Percentiles rank a stretch among this genome's conserved stretches.
Conservation (phyloP, 306 rosid species). For the Oxytropis ochrocephala region DNA sequence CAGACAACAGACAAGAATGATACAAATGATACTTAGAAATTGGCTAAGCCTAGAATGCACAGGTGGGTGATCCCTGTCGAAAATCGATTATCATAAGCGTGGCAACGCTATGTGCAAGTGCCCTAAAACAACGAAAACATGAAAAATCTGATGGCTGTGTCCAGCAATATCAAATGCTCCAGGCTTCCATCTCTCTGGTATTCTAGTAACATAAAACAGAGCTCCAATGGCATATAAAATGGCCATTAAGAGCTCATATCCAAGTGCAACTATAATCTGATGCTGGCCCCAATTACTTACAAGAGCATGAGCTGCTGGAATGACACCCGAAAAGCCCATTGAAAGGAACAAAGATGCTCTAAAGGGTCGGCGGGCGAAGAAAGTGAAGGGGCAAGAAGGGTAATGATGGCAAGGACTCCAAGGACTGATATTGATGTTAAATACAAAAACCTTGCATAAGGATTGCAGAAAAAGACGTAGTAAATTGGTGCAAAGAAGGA, state of each 20-base stretch:
- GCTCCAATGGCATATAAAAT: conserved; percentile 64
- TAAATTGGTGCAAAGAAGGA: conserved; percentile 87
- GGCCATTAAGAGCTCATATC: conserved; percentile 72
- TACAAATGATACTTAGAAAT: background rate
- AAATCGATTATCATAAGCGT: conserved; percentile 58
- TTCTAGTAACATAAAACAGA: conserved; percentile 57
- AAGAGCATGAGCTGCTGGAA: conserved; percentile 73
- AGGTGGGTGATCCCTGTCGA: conserved; percentile 49
- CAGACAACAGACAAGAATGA: background rate
- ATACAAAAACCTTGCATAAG: conserved; percentile 41
- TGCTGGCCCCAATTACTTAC: conserved; percentile 47
- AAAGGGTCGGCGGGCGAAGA: conserved; percentile 52
- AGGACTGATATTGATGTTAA: conserved; percentile 59
- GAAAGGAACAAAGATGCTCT: conserved; percentile 61
- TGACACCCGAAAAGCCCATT: conserved; percentile 90
- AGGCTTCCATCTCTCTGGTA: conserved; percentile 86
- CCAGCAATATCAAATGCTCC: conserved; percentile 88
- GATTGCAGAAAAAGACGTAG: conserved; percentile 70
- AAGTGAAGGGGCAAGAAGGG: conserved; percentile 68
- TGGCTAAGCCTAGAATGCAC: conserved; percentile 25
- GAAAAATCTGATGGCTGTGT: conserved; percentile 95
- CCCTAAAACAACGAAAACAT: conserved; percentile 76
- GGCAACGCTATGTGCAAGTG: conserved; percentile 65
- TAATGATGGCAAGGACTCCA: conserved; percentile 47
- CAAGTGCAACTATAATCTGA: conserved; percentile 41